Evolutionary conservation across 1,284 basidiomycete species (phyloP).

Genomic region (Sanghuangporus weigelae): DNA sequence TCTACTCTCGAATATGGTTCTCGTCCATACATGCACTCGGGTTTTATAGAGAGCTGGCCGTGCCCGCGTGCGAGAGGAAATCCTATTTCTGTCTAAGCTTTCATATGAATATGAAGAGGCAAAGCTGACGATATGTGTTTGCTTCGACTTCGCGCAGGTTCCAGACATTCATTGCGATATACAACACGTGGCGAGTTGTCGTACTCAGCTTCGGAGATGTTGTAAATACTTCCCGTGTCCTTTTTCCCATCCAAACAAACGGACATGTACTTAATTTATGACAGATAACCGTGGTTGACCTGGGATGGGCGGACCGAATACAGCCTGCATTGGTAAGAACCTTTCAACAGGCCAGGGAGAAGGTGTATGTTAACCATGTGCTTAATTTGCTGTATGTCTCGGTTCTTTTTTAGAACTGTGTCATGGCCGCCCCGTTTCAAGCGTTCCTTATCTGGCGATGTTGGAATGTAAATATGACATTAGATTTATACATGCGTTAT

Average conservation of each 20-base stretch:
- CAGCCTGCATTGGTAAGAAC: constrained; percentile 24
- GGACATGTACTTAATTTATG: not conserved
- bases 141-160: constrained; percentile 18
- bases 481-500: not conserved
- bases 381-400: not conserved
- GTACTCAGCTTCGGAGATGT: constrained; percentile 23
- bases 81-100: not conserved
- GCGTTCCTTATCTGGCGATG: constrained; percentile 29
- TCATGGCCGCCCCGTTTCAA: constrained; percentile 29
- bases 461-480: constrained; percentile 21
- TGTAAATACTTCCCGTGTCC: constrained; percentile 8
- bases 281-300: constrained; percentile 20
- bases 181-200: constrained; percentile 24
- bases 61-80: not conserved
- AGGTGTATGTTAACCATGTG: not conserved
- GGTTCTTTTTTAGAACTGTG: constrained; percentile 21
- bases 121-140: too few species aligned
- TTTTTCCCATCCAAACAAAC: not conserved
- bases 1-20: not conserved
- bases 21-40: not conserved
- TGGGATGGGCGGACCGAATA: constrained; percentile 26
- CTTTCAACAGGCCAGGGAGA: not conserved
- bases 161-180: constrained; percentile 25
- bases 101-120: not conserved
- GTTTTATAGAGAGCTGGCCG: not conserved